Base-by-base conservation (phyloP, 805 yeast species). In the Ogataea nonfermentans region DNA sequence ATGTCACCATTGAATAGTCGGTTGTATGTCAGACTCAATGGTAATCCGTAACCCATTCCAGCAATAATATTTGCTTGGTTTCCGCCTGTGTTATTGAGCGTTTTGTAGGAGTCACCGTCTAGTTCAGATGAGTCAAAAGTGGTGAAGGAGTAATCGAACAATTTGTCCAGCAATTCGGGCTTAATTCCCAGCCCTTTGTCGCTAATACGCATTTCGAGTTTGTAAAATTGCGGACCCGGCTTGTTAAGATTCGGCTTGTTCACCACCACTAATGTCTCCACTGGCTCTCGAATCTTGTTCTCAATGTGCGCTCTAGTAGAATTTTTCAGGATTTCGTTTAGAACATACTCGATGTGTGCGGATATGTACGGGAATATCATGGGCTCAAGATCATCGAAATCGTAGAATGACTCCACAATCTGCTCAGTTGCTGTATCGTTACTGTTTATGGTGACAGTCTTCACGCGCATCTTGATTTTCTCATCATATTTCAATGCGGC, bases 41-140 rank as follows among this genome's bases (percentile, higher is more conserved):
- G 98, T 40, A 91, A 63, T 0, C 99, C 99, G 57, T 88, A 91
- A 0, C 98, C 98, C 85, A 93, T 84, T 0, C 99, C 99, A 0
- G 97, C 96, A 24, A 91, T 78, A 7, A 74, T 67, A 52, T 74
- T 74, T 7, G 61, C 59, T 26, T 51, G 75, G 15, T 73, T 71
- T 31, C 71, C 69, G 1, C 85, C 83, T 2, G 82, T 80, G 20
- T 76, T 76, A 52, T 84, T 83, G 40, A 80, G 62, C 0, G 85
- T 79, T 52, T 74, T 74, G 52, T 73, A 74, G 27, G 76, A 69
- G 10, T 76, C 84, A 42, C 78, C 83, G 14, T 71, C 68, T 1
- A 43, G 45, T 9, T 37, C 35, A 4, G 62, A 60, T 0, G 69
- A 56, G 33, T 79, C 80, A 44, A 80, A 89, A 0, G 96, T 87